Conservation (phyloP, 192 early-diverging fungal species). For the Dissophora ornata region DNA sequence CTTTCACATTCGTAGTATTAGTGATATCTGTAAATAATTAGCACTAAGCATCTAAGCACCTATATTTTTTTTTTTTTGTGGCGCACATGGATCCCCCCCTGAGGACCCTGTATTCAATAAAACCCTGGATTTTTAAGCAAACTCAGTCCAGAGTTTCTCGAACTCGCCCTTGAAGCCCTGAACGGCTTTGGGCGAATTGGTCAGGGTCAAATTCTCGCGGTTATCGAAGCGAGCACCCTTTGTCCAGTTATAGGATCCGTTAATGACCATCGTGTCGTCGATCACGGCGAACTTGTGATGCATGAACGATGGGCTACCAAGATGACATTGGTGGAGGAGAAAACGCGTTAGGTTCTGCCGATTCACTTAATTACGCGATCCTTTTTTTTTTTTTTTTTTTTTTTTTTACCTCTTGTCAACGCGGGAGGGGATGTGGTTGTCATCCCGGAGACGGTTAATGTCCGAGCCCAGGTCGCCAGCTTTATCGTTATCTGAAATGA, state of each 20-base stretch:
- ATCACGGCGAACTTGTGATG: conserved; percentile 81
- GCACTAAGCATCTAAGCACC: too few relatives aligned
- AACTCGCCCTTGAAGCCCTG: conserved; percentile 70
- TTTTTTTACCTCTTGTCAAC: conserved; percentile 61
- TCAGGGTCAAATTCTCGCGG: conserved; percentile 76
- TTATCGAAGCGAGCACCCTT: conserved; percentile 75
- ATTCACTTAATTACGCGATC: too few relatives aligned
- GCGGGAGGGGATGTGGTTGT: conserved; percentile 60
- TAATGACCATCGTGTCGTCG: conserved; percentile 65
- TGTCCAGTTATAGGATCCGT: conserved; percentile 74
- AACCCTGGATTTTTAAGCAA: conserved; percentile 53
- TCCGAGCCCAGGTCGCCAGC: conserved; percentile 66
- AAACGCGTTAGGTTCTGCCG: too few relatives aligned
- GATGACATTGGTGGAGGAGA: too few relatives aligned
- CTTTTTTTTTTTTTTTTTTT: too few relatives aligned
- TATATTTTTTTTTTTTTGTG: too few relatives aligned
- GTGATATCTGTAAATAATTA: too few relatives aligned
- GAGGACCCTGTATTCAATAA: too few relatives aligned
- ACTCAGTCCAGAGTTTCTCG: conserved; percentile 69
- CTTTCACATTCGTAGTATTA: too few relatives aligned
- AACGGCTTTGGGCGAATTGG: conserved; percentile 68
- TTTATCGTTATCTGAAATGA: conserved; percentile 79
- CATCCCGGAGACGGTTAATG: conserved; percentile 60
- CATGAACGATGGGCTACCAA: conserved; percentile 62
- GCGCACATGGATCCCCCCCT: too few relatives aligned